A percentile compares a stretch with the other conserved stretches of the same genome.
Conservation (phyloP, 768 basidiomycete genomes). For the Pisolithus microcarpus region DNA sequence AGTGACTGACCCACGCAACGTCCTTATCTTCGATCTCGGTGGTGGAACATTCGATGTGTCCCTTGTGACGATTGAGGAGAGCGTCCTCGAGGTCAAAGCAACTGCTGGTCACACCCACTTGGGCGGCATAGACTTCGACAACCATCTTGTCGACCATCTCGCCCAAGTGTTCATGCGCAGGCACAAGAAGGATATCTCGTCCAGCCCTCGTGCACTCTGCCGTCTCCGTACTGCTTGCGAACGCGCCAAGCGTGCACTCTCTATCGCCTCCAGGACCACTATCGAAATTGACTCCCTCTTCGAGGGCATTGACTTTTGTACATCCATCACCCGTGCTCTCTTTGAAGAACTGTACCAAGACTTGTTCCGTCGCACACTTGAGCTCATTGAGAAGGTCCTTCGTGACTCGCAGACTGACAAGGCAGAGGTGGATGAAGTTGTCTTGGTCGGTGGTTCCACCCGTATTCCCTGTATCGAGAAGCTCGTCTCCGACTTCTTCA, state of each 20-base stretch:
- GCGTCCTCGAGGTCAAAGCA: constrained; percentile 51
- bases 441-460: constrained; percentile 33
- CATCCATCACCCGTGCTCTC: constrained; percentile 61
- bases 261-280: constrained; percentile 36
- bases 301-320: constrained; percentile 58
- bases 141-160: constrained; percentile 60
- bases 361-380: constrained; percentile 67
- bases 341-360: constrained; percentile 68
- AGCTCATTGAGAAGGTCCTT: constrained; percentile 67
- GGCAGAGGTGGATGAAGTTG: constrained; percentile 53
- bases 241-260: constrained; percentile 23
- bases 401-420: constrained; percentile 65
- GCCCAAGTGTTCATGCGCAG: constrained; percentile 56
- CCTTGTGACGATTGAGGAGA: constrained; percentile 59
- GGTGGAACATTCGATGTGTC: constrained; percentile 96
- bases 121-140: constrained; percentile 74
- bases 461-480: constrained; percentile 47
- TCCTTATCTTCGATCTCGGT: constrained; percentile 38
- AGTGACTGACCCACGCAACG: constrained; percentile 45
- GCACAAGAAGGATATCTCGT: constrained; percentile 46
- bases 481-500: constrained; percentile 61
- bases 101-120: constrained; percentile 52
- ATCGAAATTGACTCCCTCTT: constrained; percentile 50
- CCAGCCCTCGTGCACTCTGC: constrained; percentile 34
- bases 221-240: too few species aligned